Percentiles rank a stretch among this genome's conserved stretches.
Conservation (phyloP, 495 filamentous ascomycete genomes). For the Aspergillus cavernicola region DNA sequence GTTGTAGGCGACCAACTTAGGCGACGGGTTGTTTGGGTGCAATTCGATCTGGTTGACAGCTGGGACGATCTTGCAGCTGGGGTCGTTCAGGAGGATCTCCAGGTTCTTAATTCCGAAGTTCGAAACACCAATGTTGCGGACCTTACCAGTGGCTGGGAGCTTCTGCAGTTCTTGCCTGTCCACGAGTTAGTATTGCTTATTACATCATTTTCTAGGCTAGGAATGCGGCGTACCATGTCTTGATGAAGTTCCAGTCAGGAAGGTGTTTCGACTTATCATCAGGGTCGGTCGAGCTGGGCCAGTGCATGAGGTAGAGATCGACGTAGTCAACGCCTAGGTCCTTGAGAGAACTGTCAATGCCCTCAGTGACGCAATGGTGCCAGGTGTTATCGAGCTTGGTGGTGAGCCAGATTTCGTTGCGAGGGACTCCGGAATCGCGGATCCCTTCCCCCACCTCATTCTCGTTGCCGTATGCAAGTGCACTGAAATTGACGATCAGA, state of each 20-base stretch:
- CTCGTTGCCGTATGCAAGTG: constrained; percentile 84
- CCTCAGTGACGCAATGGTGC: constrained; percentile 69
- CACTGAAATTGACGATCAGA: constrained; percentile 36
- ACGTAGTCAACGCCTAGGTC: constrained; percentile 71
- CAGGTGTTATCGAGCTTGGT: constrained; percentile 84
- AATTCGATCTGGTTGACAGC: constrained; percentile 91
- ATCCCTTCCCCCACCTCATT: constrained; percentile 77
- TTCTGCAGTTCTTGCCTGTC: constrained; percentile 72
- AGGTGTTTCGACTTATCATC: constrained; percentile 52
- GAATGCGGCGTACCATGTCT: constrained; percentile 58
- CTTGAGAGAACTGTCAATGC: constrained; percentile 65
- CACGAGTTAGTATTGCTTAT: background rate
- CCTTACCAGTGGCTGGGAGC: constrained; percentile 72
- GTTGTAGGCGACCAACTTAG: constrained; percentile 74
- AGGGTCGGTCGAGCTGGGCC: constrained; percentile 66
- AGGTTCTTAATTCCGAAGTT: constrained; percentile 62
- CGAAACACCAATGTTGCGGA: constrained; percentile 66
- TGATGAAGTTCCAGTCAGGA: constrained; percentile 74
- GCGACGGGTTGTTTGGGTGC: constrained; percentile 77
- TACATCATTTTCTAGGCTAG: background rate
- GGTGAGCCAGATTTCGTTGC: constrained; percentile 79
- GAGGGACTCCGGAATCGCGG: constrained; percentile 72
- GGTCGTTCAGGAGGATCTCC: constrained; percentile 52
- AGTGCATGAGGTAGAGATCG: constrained; percentile 84
- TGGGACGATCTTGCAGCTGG: constrained; percentile 61